A percentile compares a stretch with the other conserved stretches of the same genome.
Conservation (phyloP, 2,329 filamentous ascomycete species). For the Penicillium sp. region DNA sequence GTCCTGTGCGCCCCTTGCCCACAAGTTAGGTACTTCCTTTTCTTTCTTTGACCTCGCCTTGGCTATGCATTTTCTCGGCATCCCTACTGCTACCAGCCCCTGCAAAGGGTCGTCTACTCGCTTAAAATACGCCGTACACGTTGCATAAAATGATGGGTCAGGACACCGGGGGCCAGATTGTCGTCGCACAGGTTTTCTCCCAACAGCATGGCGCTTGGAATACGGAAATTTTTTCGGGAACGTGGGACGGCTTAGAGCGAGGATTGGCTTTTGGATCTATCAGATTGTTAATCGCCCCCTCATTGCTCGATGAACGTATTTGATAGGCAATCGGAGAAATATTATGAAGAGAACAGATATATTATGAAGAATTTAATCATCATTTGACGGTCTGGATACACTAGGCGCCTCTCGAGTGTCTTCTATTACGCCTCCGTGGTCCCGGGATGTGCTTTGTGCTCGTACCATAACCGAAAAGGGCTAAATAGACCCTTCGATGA, state of each 20-base stretch:
- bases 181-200: conserved; percentile 18
- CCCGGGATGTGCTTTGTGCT: neutral
- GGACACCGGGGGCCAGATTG: conserved; percentile 10
- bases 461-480: conserved; percentile 15
- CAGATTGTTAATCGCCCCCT: conserved; percentile 6
- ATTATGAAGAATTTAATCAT: neutral
- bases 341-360: too few relatives aligned
- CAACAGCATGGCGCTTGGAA: conserved; percentile 10
- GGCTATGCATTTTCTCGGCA: neutral
- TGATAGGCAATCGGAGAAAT: conserved; percentile 10
- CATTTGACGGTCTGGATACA: neutral
- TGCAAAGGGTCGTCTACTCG: neutral
- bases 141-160: conserved; percentile 13
- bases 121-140: conserved; percentile 1
- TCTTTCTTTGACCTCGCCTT: neutral
- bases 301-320: neutral
- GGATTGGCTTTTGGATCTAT: conserved; percentile 12
- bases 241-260: conserved; percentile 7
- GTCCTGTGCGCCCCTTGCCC: neutral
- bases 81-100: neutral
- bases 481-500: conserved; percentile 8
- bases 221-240: conserved; percentile 11
- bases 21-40: neutral
- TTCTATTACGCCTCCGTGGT: neutral
- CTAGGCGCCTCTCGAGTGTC: neutral